These are phyloP conservation scores for Fusarium staphyleae DNA, from an alignment of 2,329 filamentous ascomycete species.

Conservation along the genomic window DNA sequence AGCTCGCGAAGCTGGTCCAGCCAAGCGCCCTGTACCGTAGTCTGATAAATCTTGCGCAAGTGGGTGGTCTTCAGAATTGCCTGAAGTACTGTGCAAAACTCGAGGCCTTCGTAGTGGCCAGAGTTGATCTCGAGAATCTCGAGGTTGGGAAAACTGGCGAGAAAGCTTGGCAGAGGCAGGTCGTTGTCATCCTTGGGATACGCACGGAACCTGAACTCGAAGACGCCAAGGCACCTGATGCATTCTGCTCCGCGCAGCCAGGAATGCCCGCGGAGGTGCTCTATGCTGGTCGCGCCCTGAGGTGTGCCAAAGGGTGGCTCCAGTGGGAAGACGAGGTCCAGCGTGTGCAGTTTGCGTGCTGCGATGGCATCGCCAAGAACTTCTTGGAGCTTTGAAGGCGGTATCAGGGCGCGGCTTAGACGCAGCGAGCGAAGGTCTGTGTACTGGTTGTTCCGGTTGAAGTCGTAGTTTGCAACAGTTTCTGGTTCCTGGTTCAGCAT, in stretches of 20 bases:
- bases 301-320: conserved; percentile 29
- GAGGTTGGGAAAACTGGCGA: conserved; percentile 48
- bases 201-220: conserved; percentile 45
- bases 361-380: conserved; percentile 40
- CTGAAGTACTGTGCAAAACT: conserved; percentile 42
- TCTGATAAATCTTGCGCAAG: conserved; percentile 46
- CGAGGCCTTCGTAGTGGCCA: conserved; percentile 40
- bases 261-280: conserved; percentile 43
- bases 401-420: conserved; percentile 37
- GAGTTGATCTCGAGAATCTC: conserved; percentile 48
- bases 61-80: conserved; percentile 44
- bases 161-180: conserved; percentile 45
- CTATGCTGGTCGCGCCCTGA: conserved; percentile 38
- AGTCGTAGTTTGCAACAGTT: conserved; percentile 11
- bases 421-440: conserved; percentile 41
- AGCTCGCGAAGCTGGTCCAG: conserved; percentile 43
- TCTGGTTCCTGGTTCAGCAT: conserved; percentile 25
- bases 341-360: conserved; percentile 42
- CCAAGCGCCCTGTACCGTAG: conserved; percentile 40
- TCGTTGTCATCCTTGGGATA: conserved; percentile 42
- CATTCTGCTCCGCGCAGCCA: conserved; percentile 48
- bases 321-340: conserved; percentile 49
- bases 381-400: conserved; percentile 35
- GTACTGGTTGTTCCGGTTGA: conserved; percentile 33
- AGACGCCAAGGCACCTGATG: conserved; percentile 47